Evolutionary conservation across 2,329 filamentous ascomycete species (phyloP).

Genomic region (Aspergillus sojae): DNA sequence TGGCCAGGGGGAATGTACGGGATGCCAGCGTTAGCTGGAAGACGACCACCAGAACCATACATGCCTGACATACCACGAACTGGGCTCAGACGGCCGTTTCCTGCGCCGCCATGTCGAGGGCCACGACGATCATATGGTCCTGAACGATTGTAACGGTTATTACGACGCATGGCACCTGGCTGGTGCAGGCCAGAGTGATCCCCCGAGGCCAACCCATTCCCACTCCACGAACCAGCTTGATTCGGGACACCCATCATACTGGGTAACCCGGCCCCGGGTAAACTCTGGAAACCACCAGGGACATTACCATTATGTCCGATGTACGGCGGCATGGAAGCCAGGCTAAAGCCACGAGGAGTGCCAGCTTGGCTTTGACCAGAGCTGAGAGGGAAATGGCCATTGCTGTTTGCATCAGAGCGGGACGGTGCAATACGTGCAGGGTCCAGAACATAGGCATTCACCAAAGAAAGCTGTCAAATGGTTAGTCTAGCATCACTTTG

Average conservation of each 20-base stretch:
- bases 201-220: slow-evolving; percentile 38
- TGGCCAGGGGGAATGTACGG: slow-evolving; percentile 44
- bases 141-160: slow-evolving; percentile 63
- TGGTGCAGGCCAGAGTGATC: slow-evolving; percentile 52
- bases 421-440: slow-evolving; percentile 93
- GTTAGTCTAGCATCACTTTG: slow-evolving; percentile 34
- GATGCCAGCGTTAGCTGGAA: slow-evolving; percentile 33
- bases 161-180: slow-evolving; percentile 69
- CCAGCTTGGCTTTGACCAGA: slow-evolving; percentile 76
- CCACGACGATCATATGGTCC: slow-evolving; percentile 73
- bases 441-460: slow-evolving; percentile 93
- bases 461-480: slow-evolving; percentile 70
- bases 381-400: slow-evolving; percentile 86
- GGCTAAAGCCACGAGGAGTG: slow-evolving; percentile 88
- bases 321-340: slow-evolving; percentile 71
- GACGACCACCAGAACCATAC: slow-evolving; percentile 37
- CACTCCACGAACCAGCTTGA: slow-evolving; percentile 30
- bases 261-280: slow-evolving; percentile 33
- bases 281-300: slow-evolving; percentile 36
- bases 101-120: slow-evolving; percentile 55
- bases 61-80: slow-evolving; percentile 40
- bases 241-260: slow-evolving; percentile 35
- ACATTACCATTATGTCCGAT: slow-evolving; percentile 47
- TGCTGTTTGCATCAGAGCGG: slow-evolving; percentile 89
- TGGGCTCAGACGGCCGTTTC: slow-evolving; percentile 52